Base-by-base conservation (phyloP, 345 rosid genomes). In the Aurinia saxatilis region DNA sequence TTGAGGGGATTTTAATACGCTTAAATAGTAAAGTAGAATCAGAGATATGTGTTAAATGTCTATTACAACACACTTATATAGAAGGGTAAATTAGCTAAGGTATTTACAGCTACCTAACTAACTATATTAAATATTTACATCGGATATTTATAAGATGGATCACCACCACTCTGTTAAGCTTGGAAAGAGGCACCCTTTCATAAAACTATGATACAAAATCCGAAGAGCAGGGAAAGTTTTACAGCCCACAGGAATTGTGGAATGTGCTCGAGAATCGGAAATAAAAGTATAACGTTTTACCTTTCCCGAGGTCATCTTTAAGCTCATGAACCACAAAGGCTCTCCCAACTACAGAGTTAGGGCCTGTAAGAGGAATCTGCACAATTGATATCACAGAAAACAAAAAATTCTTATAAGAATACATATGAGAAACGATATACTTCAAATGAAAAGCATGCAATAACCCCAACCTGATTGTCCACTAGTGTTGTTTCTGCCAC, bases 241-340 rank as follows among this genome's bases (percentile, higher is more conserved):
- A 15, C 23, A 16, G 10, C 61, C 17, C 13, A 31, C n/a, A 55
- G 41, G 18, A 11, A 14, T 30, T 2, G 8, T 9, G 56, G 18
- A 11, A 27, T 2, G 8, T 9, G 56, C 6, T 23, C 15, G 5
- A 56, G 12, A n/a, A 5, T 5, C 25, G 35, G 18, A 63, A 31
- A 29, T 34, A n/a, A 31, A 5, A n/a, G 21, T 40, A 59, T 18
- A 39, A 41, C 12, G 8, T 37, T 27, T 60, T 75, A 85, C 98
- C 98, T 57, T 89, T 89, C 75, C 98, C 98, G 38, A 92, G 96
- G 68, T 92, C 98, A 80, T 92, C 98, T 75, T 79, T 84, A 40
- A 92, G 98, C 80, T 92, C 96, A 53, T 89, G 96, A 68, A 87
- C 96, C 70, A 92, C 98, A 58, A 92, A 67, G 64, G 98, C 98